Percentiles rank a stretch among this genome's conserved stretches.
phyloP scores from a whole-genome alignment of 331 rosid genomes.

The Telfairia occidentalis region DNA sequence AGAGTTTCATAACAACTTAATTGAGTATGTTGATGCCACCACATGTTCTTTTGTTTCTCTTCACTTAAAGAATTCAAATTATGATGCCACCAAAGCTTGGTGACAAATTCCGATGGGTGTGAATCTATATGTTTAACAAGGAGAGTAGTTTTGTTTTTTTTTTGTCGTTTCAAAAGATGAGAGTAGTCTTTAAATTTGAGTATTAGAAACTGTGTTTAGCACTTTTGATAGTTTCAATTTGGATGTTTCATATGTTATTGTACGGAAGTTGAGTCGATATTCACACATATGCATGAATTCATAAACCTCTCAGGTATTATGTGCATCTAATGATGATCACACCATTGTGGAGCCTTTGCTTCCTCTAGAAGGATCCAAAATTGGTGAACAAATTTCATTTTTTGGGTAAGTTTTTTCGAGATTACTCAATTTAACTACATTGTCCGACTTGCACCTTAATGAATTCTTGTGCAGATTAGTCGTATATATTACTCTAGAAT shows the following conservation, averaged over 20 bases:
- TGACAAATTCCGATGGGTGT: too few relatives aligned
- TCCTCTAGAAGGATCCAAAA: slow-evolving; percentile 78
- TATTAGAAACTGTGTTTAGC: too few relatives aligned
- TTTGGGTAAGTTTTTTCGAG: slow-evolving; percentile 45
- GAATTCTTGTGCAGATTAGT: background rate
- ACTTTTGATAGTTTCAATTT: background rate
- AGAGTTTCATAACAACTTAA: too few relatives aligned
- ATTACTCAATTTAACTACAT: slow-evolving; percentile 5
- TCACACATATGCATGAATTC: background rate
- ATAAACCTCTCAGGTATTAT: slow-evolving; percentile 48
- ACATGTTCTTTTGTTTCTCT: too few relatives aligned
- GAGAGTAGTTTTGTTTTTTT: too few relatives aligned
- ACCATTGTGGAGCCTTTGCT: slow-evolving; percentile 82
- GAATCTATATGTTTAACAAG: too few relatives aligned
- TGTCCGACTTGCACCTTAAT: background rate
- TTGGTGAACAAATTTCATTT: slow-evolving; percentile 71
- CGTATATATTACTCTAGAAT: background rate
- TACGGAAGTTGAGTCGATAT: background rate
- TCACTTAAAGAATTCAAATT: too few relatives aligned
- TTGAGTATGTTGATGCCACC: too few relatives aligned
- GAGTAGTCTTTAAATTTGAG: too few relatives aligned
- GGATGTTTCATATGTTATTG: background rate
- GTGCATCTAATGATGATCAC: slow-evolving; percentile 81
- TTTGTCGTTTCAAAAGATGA: too few relatives aligned
- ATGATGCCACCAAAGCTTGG: too few relatives aligned